Evolutionary conservation across 2,329 filamentous ascomycete species (phyloP), one percentile per base, ranked within the genome.

Genomic region (Colletotrichum tanaceti): DNA sequence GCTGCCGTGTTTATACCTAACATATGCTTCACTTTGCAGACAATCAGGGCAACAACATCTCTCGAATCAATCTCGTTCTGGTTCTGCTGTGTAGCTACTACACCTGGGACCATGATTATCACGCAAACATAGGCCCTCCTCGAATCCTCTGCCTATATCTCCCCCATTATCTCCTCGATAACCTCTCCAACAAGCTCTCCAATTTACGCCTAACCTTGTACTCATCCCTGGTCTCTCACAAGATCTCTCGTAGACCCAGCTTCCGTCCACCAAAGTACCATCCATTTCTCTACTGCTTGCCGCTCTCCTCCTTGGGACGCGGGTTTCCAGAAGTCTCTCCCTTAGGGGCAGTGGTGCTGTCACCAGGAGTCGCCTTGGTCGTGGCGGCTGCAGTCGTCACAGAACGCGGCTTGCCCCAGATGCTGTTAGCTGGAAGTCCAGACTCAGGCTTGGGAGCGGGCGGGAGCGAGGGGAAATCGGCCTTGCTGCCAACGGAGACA

Each of bases 391-490:
- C 24, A 53, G 38, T 35, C n/a, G 44, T 38, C n/a, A 20, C 41
- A 18, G 59, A 28, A 24, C 38, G 52, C 46, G 28, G 35, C 47
- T 58, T 68, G 32, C 59, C 65, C 65, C 65, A 68, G 28, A 43
- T 47, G 39, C 60, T 58, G 14, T 16, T 41, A 1, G 60, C 35
- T 5, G 53, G 65, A 13, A 63, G 60, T 18, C 52, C 53, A 2
- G 64, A 41, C 35, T 22, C 47, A 35, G 58, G 43, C 28, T 38
- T 32, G 22, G 41, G 53, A 22, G 41, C 49, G 16, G 58, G 39
- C 2, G 73, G 73, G 44, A 76, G 62, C 6, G 70, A 74, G 22
- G 74, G 74, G 73, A 75, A 77, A 16, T 76, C 72, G 1, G 75
- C 71, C 10, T 63, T 72, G 59, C 72, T 72, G 24, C 35, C 32